Evolutionary conservation across 352 stramenopile species (phyloP), one percentile per base, ranked within the genome.

Genomic region (Phytophthora capsici): DNA sequence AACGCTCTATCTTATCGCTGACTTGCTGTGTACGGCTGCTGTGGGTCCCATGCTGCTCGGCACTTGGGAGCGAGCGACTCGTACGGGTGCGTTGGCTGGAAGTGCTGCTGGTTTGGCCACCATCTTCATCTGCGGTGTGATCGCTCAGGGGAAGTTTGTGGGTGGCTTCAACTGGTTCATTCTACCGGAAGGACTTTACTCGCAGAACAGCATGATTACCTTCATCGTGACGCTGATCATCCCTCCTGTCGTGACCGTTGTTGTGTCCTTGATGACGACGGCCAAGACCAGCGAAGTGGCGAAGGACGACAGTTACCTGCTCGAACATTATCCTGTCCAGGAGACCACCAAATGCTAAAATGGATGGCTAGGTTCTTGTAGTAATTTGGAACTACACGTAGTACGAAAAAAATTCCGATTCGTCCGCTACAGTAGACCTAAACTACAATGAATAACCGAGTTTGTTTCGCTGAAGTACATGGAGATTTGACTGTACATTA

Each of bases 91-190:
- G 3, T 54, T 89, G 17, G 66, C 67, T 7, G 85, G 85, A 6
- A 89, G 75, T 25, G 68, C 73, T 45, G 66, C 78, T 48, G 85
- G 85, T 8, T 73, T 94, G 38, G 40, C 85, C 32, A 89, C 78
- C 47, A 91, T 94, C 67, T 92, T 91, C 55, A 49, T 90, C 32
- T 84, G 73, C 34, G 85, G 85, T 17, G 73, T 79, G 16, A 77
- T 81, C 43, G 69, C 77, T 45, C 72, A 86, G 34, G 80, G 80
- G 25, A 80, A 80, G 44, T 91, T 92, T 54, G 63, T 91, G n/a
- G 85, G 80, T 19, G 85, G 80, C 25, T 91, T 94, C 53, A 78
- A 90, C 59, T 90, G 81, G 83, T 94, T 94, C 45, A 75, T 75
- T 14, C 57, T 94, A 40, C 83, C 83, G 0, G 85, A 94, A 45